These are phyloP conservation scores for Pyrenophora graminea DNA, from an alignment of 2,329 filamentous ascomycete genomes.

Conservation along the genomic window DNA sequence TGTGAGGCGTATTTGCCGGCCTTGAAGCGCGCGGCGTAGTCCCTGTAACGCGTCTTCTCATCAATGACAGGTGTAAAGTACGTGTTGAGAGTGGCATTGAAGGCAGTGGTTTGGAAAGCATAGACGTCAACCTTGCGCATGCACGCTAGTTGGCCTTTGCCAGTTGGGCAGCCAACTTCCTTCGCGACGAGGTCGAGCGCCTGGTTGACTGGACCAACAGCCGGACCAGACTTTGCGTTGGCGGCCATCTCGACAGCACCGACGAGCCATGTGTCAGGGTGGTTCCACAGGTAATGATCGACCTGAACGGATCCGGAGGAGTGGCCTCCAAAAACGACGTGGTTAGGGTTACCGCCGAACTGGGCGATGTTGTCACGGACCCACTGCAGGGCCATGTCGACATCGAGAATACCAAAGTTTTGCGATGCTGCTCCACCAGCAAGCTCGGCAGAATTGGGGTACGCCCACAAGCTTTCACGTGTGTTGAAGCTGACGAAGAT, in stretches of 20 bases:
- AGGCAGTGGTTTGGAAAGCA: constrained; percentile 30
- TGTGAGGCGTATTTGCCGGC: constrained; percentile 34
- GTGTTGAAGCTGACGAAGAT: constrained; percentile 35
- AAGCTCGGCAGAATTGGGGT: constrained; percentile 48
- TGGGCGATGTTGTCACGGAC: constrained; percentile 42
- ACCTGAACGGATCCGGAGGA: constrained; percentile 34
- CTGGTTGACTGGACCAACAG: constrained; percentile 24
- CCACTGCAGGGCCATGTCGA: constrained; percentile 46
- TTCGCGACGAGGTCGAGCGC: constrained; percentile 31
- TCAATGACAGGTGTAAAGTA: constrained; percentile 31
- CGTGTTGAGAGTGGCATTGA: constrained; percentile 31
- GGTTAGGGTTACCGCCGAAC: constrained; percentile 50
- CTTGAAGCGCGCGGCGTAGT: constrained; percentile 28
- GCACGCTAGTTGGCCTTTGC: constrained; percentile 26
- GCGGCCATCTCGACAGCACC: constrained; percentile 33
- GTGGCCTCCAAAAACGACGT: constrained; percentile 50
- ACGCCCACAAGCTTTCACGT: constrained; percentile 46
- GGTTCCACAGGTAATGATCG: constrained; percentile 33
- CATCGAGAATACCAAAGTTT: constrained; percentile 46
- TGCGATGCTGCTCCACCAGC: constrained; percentile 19
- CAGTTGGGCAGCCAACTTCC: constrained; percentile 27
- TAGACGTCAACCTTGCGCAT: constrained; percentile 28
- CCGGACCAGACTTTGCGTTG: constrained; percentile 32
- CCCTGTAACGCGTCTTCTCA: constrained; percentile 27
- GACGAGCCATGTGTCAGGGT: constrained; percentile 25